A percentile compares a stretch with the other conserved stretches of the same genome.
Evolutionary conservation across 805 yeast genomes (phyloP).

Genomic region (Torulaspora maleeae): DNA sequence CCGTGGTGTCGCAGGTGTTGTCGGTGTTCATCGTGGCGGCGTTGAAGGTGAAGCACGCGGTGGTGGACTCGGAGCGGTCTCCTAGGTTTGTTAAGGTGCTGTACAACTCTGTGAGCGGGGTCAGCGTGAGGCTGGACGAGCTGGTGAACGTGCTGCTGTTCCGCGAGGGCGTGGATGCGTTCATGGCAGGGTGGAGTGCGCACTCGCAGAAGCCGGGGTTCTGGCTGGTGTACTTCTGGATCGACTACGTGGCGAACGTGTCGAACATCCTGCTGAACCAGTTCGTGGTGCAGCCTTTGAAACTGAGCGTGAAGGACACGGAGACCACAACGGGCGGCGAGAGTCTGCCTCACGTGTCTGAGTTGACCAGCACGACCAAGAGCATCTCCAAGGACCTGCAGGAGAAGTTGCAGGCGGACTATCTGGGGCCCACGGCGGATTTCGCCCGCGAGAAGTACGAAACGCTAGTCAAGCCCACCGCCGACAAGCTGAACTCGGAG

Average conservation of each 20-base stretch:
- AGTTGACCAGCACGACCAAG: conserved; percentile 30
- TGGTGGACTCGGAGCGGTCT: conserved; percentile 21
- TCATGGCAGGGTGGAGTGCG: conserved; percentile 15
- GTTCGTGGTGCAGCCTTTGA: conserved; percentile 30
- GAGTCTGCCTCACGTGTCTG: conserved; percentile 28
- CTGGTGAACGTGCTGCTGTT: conserved; percentile 27
- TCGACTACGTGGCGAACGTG: conserved; percentile 33
- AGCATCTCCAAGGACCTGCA: conserved; percentile 26
- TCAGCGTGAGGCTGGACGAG: conserved; percentile 22
- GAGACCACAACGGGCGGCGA: conserved; percentile 6
- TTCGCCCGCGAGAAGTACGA: conserved; percentile 25
- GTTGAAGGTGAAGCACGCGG: conserved; percentile 10
- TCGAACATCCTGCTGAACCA: conserved; percentile 28
- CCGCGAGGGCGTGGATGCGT: conserved; percentile 31
- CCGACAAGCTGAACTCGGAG: conserved; percentile 20
- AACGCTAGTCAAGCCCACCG: conserved; percentile 24
- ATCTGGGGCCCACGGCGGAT: conserved; percentile 24
- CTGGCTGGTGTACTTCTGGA: conserved; percentile 29
- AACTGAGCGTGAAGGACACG: conserved; percentile 12
- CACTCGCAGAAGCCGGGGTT: conserved; percentile 25
- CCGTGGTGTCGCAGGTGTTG: conserved; percentile 18
- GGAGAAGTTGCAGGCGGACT: conserved; percentile 21
- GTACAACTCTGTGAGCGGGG: conserved; percentile 14
- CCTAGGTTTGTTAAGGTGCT: conserved; percentile 19
- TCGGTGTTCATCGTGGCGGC: conserved; percentile 14